Base-by-base conservation (phyloP, 192 early-diverging fungal species). In the Coemansia sp. region DNA sequence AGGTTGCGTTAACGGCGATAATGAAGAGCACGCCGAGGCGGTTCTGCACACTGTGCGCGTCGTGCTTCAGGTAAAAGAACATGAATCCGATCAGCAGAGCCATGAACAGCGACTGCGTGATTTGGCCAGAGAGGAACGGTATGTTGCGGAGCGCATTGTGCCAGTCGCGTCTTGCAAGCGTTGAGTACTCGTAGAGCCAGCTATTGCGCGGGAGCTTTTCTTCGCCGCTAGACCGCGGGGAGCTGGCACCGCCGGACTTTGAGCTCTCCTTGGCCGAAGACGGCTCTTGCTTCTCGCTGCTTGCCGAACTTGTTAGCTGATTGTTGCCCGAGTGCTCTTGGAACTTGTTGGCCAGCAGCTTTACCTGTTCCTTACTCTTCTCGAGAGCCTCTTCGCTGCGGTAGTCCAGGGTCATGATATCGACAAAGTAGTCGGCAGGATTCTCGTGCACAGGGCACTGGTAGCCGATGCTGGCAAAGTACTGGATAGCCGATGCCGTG, bases 361-460 rank as follows among this genome's bases (percentile, higher is more conserved):
- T 56, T 16, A 87, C 69, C 53, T 82, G 82, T 7, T 61, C 68
- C 34, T 73, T 67, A 62, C 80, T 83, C 33, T 57, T 56, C 15
- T 59, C 57, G 40, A 76, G 64, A 3, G 71, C 45, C 64, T 85
- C 83, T 3, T 73, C 64, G 63, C 68, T 74, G 51, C 77, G 72
- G 63, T 86, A 75, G 70, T 86, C 76, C 56, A 84, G 64, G n/a
- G 80, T 87, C 77, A 84, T 78, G 34, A 90, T 64, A 48, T 91
- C 86, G 58, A 93, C 64, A 60, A 90, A 77, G 68, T 86, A 86
- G 65, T 93, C 91, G 29, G 91, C 90, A 0, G 90, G 83, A 66
- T 91, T 90, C 76, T 89, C 89, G 59, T 85, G 80, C 63, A 80
- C 49, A 7, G 90, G 90, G 73, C 90, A 92, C 40, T 87, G 88